Evolutionary conservation across 2,329 filamentous ascomycete species (phyloP), one percentile per base, ranked within the genome.

Genomic region (Sclerotinia minor): DNA sequence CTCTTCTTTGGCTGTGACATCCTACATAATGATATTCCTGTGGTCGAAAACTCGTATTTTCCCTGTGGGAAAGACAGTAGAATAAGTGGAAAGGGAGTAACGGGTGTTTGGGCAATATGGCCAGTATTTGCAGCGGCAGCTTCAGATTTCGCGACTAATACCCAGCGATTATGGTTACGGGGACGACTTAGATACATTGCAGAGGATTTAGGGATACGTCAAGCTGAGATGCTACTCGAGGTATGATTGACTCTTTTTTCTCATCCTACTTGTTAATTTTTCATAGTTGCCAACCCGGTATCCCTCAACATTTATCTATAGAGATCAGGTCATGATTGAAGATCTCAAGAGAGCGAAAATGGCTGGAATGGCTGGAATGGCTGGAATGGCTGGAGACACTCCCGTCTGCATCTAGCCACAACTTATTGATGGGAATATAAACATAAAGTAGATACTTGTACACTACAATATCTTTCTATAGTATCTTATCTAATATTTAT

Each of bases 1-100:
- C 88, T 84, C 72, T 82, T 86, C 72, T 80, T 89, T 4, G 85
- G 85, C 47, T 81, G 80, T 65, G 78, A 79, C 67, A 79, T 75
- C 57, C 55, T 69, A 52, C 54, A 60, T n/a, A 24, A 11, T 21
- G 26, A 47, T 8, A 21, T 29, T 13, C 41, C 63, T 11, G 73
- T 82, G 21, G 71, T 73, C 61, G 65, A 64, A 6, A 72, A 71
- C 47, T 86, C 84, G 71, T 81, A 78, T 2, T 85, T 83, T 71
- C 84, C 83, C 21, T 80, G 84, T 41, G 83, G 86, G 41, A 78
- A 81, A 50, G 77, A 77, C 17, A 70, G 70, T n/a, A 60, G 49
- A 8, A 59, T 61, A 7, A 54, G 41, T 4, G 69, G 71, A 17
- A 73, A 71, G 44, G 67, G 69, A 3, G 61, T 73, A 13, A 68